Conservation (phyloP, 495 filamentous ascomycete genomes). For the Saxophila tyrrhenica region DNA sequence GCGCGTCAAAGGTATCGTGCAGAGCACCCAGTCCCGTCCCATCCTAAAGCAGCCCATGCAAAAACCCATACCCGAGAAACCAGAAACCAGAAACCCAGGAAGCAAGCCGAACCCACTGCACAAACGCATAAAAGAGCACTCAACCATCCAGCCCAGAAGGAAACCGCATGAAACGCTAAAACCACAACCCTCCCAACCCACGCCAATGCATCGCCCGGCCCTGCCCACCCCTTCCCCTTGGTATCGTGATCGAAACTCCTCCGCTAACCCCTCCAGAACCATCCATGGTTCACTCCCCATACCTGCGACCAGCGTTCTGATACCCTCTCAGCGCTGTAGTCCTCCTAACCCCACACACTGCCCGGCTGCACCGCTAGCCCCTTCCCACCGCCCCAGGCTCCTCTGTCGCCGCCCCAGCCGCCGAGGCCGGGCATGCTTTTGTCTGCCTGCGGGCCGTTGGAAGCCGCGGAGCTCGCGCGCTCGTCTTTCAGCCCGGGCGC, state of each 20-base stretch:
- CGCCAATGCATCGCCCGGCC: slow-evolving; percentile 1
- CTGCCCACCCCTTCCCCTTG: not conserved
- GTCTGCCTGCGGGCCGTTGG: slow-evolving; percentile 40
- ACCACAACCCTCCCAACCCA: not conserved
- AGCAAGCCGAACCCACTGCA: not conserved
- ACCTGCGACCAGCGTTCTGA: too few species aligned
- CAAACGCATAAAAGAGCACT: not conserved
- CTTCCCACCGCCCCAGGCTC: slow-evolving; percentile 27
- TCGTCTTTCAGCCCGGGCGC: slow-evolving; percentile 35
- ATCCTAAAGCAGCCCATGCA: not conserved
- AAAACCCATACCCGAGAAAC: not conserved
- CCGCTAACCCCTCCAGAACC: not conserved
- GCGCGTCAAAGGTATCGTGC: not conserved
- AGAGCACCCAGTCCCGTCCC: not conserved
- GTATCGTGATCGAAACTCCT: not conserved
- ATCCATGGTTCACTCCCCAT: not conserved
- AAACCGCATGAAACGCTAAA: slow-evolving; percentile 1
- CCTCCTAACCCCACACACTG: slow-evolving; percentile 32
- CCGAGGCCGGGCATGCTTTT: slow-evolving; percentile 24
- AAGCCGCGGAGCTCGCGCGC: slow-evolving; percentile 48
- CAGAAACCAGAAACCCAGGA: not conserved
- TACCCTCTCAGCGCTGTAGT: not conserved
- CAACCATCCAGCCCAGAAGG: not conserved
- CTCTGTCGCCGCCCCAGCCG: slow-evolving; percentile 28
- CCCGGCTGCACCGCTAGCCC: slow-evolving; percentile 31